These are phyloP conservation scores for Mycena vitilis DNA, from an alignment of 768 basidiomycete species.

Conservation along the genomic window DNA sequence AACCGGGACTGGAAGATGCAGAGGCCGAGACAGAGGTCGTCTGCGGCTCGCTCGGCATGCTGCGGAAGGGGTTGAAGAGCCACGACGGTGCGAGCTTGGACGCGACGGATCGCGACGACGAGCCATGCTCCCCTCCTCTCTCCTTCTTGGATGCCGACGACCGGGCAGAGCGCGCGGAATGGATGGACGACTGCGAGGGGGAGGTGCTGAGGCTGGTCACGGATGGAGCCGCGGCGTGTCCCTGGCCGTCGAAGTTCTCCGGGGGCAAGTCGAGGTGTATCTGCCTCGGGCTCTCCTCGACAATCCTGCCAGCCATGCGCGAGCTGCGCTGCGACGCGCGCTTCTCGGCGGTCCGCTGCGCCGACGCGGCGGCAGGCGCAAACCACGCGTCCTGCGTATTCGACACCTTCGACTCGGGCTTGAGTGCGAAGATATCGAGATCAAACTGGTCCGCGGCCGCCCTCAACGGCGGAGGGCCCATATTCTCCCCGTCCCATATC, in stretches of 20 bases:
- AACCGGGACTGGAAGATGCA: slow-evolving; percentile 43
- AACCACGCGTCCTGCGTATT: slow-evolving; percentile 50
- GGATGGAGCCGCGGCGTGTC: slow-evolving; percentile 37
- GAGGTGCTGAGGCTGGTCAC: slow-evolving; percentile 62
- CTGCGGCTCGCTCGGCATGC: slow-evolving; percentile 71
- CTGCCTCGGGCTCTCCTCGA: slow-evolving; percentile 76
- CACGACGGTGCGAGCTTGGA: slow-evolving; percentile 81
- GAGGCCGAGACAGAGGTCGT: slow-evolving; percentile 65
- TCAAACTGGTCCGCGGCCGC: slow-evolving; percentile 81
- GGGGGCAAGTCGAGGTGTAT: slow-evolving; percentile 63
- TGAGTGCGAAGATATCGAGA: slow-evolving; percentile 71
- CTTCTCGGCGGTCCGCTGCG: slow-evolving; percentile 54
- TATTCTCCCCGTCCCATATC: slow-evolving; percentile 47
- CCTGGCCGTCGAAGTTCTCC: slow-evolving; percentile 46
- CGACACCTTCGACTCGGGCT: slow-evolving; percentile 48
- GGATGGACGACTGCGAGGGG: slow-evolving; percentile 76
- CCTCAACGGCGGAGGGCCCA: slow-evolving; percentile 51
- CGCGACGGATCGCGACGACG: slow-evolving; percentile 52
- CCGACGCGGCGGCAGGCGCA: slow-evolving; percentile 52
- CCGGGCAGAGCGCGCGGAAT: slow-evolving; percentile 61
- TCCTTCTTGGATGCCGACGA: slow-evolving; percentile 58
- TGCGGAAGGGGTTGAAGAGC: slow-evolving; percentile 83
- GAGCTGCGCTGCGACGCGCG: slow-evolving; percentile 64
- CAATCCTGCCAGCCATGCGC: slow-evolving; percentile 61
- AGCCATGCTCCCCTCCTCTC: slow-evolving; percentile 42